These are phyloP conservation scores for Saururus chinensis DNA, from an alignment of 164 flowering plant species.

Conservation along the genomic window DNA sequence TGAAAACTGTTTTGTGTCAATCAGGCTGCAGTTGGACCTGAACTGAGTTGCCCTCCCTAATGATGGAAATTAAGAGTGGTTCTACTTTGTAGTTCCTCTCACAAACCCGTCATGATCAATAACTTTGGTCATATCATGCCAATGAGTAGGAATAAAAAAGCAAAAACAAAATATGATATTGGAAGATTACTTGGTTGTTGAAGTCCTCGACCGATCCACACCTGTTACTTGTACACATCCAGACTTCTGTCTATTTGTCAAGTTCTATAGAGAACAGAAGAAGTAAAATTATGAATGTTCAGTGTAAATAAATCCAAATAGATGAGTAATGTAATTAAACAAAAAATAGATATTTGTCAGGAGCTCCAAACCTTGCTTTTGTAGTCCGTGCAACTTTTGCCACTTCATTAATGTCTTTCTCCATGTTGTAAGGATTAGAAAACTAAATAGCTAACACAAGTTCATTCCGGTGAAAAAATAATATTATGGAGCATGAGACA, in stretches of 20 bases:
- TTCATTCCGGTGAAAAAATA: not conserved
- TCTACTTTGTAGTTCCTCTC: too few relatives aligned
- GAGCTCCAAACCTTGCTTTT: constrained; percentile 66
- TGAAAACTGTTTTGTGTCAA: too few relatives aligned
- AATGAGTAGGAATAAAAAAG: not conserved
- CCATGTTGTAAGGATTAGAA: constrained; percentile 49
- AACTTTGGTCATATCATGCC: too few relatives aligned
- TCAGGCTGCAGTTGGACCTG: too few relatives aligned
- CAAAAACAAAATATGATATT: not conserved
- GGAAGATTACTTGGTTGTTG: constrained; percentile 59
- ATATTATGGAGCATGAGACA: too few relatives aligned
- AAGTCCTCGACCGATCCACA: constrained; percentile 75
- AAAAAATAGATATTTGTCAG: constrained; percentile 60
- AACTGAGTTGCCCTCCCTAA: too few relatives aligned
- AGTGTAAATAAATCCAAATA: not conserved
- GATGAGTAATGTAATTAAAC: not conserved
- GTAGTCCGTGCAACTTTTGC: constrained; percentile 57
- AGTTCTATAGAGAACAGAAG: constrained; percentile 48
- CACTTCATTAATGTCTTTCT: constrained; percentile 91
- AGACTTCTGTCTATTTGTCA: constrained; percentile 72
- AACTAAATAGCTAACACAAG: not conserved
- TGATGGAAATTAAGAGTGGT: too few relatives aligned
- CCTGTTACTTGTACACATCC: constrained; percentile 87
- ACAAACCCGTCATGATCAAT: too few relatives aligned
- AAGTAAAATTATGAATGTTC: not conserved